Evolutionary conservation across 805 yeast species (phyloP), one percentile per base, ranked within the genome.

Genomic region (Myxozyma kluyveri): DNA sequence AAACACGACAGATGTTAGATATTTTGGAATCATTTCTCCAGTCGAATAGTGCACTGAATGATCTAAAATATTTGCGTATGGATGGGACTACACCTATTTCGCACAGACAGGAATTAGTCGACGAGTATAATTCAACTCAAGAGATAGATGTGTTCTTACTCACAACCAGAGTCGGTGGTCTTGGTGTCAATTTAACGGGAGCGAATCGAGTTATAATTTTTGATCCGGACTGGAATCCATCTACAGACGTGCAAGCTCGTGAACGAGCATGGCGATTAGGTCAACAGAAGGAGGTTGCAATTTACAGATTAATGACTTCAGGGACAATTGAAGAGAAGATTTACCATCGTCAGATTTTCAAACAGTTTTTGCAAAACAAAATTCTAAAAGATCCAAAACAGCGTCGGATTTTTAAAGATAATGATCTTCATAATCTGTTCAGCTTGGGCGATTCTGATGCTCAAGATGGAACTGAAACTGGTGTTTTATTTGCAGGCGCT

Each of bases 201-300:
- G 98, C 99, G 0, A 89, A 89, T 60, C 72, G 98, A 41, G 96
- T 91, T 10, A 88, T 91, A 21, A 91, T 91, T 14, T 91, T 79
- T 66, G 99, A 91, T 64, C 99, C 99, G 0, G 98, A 93, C 69
- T 91, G 99, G 99, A 91, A 91, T 64, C 99, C 99, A 0, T 88
- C 96, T 0, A 93, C 98, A 0, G 99, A 91, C 71, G 77, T 90
- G 54, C 99, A 91, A 69, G 99, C 99, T 0, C 75, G 98, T 54
- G 99, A 91, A 67, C 72, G 99, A 44, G 97, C 98, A 0, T 93
- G 98, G 98, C 75, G 99, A 59, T 75, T 91, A 57, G 99, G 99
- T 1, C 99, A 91, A 67, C 90, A 86, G 65, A 81, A 83, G 52
- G 96, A 90, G 61, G 97, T 91, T 6, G 81, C 89, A 4, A 90